Evolutionary conservation across 1,284 basidiomycete species (phyloP), one percentile per base, ranked within the genome.

Genomic region (Athelia psychrophila): DNA sequence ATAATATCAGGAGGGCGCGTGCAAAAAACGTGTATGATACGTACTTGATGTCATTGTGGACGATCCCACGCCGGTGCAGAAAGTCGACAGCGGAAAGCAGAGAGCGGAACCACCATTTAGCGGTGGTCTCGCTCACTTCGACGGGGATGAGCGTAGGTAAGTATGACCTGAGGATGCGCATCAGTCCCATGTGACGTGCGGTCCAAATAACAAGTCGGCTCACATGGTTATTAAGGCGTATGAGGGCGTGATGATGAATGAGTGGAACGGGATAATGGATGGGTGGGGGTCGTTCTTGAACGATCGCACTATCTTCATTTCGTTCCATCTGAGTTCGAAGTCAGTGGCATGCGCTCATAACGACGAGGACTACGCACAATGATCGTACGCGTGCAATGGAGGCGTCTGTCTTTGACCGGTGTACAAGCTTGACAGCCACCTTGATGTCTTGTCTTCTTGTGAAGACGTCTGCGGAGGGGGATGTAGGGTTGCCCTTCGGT

Each of bases 41-140:
- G 44, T 63, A 91, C 87, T 97, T 97, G 77, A 97, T 95, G 64
- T 97, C 94, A 64, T 96, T 96, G 67, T 97, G 94, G 0, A 93
- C 92, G 45, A 97, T 86, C 27, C 92, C 91, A 44, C 86, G 84
- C 54, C 79, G 81, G 70, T 97, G 93, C 6, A 95, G 79, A 64
- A 93, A 95, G 51, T 88, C 84, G n/a, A 95, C 79, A 2, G 86
- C 94, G 6, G 88, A 91, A n/a, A 93, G 79, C 8, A 97, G 81
- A 51, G 84, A 88, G 45, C 79, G 81, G 65, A 97, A 93, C 89
- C 93, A 96, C 53, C 80, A 77, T 46, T 81, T 83, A n/a, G 91
- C 91, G 54, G 82, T 82, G 1, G 71, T 59, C 60, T 95, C 92
- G 27, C 84, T 78, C 0, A 96, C 86, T 66, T 91, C 86, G 46